A percentile compares a stretch with the other conserved stretches of the same genome.
Evolutionary conservation across 768 basidiomycete species (phyloP).

Genomic region (Panaeolus papilionaceus): DNA sequence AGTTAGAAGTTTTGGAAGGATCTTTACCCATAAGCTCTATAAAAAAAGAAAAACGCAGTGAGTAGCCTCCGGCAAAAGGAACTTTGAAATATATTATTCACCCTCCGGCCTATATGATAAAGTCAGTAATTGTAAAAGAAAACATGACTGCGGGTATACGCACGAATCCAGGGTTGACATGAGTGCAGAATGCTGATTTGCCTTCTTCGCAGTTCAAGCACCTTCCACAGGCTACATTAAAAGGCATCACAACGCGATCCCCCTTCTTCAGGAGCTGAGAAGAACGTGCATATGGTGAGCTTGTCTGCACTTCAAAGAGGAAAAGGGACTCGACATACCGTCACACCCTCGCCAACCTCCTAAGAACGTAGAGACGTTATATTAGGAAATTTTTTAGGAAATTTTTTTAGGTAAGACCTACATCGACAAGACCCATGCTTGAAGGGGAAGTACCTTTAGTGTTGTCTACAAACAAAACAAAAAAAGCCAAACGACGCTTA

Average conservation of each 20-base stretch:
- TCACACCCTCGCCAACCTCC: slow-evolving; percentile 52
- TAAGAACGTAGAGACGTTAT: slow-evolving; percentile 17
- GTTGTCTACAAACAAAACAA: slow-evolving; percentile 6
- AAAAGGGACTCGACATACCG: slow-evolving; percentile 34
- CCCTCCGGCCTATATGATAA: slow-evolving; percentile 50
- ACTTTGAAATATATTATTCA: slow-evolving; percentile 21
- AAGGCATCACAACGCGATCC: slow-evolving; percentile 66
- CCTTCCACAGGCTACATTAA: slow-evolving; percentile 64
- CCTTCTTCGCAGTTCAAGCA: slow-evolving; percentile 63
- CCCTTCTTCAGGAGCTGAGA: slow-evolving; percentile 58
- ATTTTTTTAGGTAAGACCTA: slow-evolving; percentile 23
- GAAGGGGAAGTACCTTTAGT: background rate
- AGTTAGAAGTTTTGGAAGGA: no score
- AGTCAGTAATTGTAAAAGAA: background rate
- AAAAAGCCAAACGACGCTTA: slow-evolving; percentile 24
- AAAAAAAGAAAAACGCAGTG: background rate
- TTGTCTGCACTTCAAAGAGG: background rate
- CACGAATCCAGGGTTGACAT: slow-evolving; percentile 64
- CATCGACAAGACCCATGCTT: slow-evolving; percentile 59
- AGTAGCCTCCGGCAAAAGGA: background rate
- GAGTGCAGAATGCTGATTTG: slow-evolving; percentile 59
- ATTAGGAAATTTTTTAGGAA: background rate
- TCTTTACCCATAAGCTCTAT: slow-evolving; percentile 51
- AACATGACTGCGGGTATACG: slow-evolving; percentile 26
- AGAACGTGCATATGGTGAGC: background rate